phyloP scores from a whole-genome alignment of 306 rosid species.

The Vigna reflexopilosa region DNA sequence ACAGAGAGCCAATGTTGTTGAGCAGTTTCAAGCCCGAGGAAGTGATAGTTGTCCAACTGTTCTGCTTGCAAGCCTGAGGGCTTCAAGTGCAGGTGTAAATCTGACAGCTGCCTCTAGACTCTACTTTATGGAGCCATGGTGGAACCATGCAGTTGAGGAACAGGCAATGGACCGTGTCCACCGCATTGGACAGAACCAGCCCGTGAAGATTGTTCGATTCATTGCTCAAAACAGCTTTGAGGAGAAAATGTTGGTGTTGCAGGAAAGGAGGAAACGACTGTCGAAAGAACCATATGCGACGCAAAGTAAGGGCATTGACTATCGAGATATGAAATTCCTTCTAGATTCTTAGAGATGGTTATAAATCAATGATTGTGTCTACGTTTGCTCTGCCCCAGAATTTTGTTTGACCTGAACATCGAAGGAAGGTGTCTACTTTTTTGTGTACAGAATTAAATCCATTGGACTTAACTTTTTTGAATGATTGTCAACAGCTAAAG shows the following conservation, averaged over 20 bases:
- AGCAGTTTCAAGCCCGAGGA: slow-evolving; percentile 55
- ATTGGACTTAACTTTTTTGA: background rate
- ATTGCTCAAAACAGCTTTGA: slow-evolving; percentile 75
- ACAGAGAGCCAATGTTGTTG: slow-evolving; percentile 63
- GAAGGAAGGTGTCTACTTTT: background rate
- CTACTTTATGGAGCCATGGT: slow-evolving; percentile 92
- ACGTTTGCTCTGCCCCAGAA: too few species aligned
- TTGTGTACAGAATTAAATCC: background rate
- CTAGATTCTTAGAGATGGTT: slow-evolving; percentile 44
- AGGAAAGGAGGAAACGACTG: slow-evolving; percentile 66
- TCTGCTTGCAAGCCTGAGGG: slow-evolving; percentile 85
- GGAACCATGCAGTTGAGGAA: slow-evolving; percentile 92
- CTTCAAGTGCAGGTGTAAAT: slow-evolving; percentile 81
- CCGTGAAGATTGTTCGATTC: slow-evolving; percentile 76
- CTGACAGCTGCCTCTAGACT: slow-evolving; percentile 81
- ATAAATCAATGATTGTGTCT: background rate
- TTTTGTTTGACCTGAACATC: background rate
- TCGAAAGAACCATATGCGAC: slow-evolving; percentile 58
- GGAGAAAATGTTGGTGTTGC: slow-evolving; percentile 65
- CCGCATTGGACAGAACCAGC: slow-evolving; percentile 81
- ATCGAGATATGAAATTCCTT: slow-evolving; percentile 61
- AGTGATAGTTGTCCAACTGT: slow-evolving; percentile 48
- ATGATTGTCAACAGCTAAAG: background rate
- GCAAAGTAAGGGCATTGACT: slow-evolving; percentile 43
- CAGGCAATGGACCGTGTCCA: slow-evolving; percentile 90